Percentiles rank a stretch among this genome's conserved stretches.
Evolutionary conservation across 2,329 filamentous ascomycete species (phyloP).

Genomic region (Monosporascus sp.): DNA sequence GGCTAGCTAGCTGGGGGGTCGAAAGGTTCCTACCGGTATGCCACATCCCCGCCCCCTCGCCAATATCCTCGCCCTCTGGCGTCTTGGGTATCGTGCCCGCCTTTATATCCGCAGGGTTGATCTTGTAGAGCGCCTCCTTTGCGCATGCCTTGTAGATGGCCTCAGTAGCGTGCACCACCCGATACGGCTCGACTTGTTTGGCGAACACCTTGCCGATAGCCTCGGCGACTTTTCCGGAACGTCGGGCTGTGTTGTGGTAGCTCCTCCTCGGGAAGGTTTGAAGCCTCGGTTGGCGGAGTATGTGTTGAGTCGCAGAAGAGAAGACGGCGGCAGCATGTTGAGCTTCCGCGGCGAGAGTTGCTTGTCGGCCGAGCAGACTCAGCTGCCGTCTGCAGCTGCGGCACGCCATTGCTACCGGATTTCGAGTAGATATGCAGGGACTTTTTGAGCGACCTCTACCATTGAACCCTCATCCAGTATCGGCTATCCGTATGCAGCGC

Average conservation of each 20-base stretch:
- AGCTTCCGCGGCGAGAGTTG: constrained; percentile 14
- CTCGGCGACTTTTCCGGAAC: constrained; percentile 17
- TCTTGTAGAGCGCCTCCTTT: constrained; percentile 68
- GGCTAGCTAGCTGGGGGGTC: not conserved
- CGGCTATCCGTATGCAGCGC: not conserved
- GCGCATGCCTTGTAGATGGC: constrained; percentile 72
- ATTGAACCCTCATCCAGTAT: constrained; percentile 5
- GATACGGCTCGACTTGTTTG: constrained; percentile 48
- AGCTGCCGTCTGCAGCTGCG: constrained; percentile 43
- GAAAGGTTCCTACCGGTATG: constrained; percentile 60
- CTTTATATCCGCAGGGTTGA: constrained; percentile 62
- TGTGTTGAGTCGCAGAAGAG: constrained; percentile 4
- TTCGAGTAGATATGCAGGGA: not conserved
- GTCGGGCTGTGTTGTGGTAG: constrained; percentile 33
- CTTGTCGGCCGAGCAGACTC: constrained; percentile 20
- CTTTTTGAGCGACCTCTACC: not conserved
- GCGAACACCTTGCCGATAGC: constrained; percentile 19
- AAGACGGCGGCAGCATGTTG: constrained; percentile 8
- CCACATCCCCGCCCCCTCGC: constrained; percentile 72
- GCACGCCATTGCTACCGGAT: constrained; percentile 38
- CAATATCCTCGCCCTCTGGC: constrained; percentile 76
- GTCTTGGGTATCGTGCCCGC: constrained; percentile 64
- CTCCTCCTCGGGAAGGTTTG: constrained; percentile 21
- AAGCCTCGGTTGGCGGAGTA: constrained; percentile 1
- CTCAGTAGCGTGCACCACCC: constrained; percentile 75